Conservation (phyloP, 352 stramenopile species). For the Phytophthora litchii region DNA sequence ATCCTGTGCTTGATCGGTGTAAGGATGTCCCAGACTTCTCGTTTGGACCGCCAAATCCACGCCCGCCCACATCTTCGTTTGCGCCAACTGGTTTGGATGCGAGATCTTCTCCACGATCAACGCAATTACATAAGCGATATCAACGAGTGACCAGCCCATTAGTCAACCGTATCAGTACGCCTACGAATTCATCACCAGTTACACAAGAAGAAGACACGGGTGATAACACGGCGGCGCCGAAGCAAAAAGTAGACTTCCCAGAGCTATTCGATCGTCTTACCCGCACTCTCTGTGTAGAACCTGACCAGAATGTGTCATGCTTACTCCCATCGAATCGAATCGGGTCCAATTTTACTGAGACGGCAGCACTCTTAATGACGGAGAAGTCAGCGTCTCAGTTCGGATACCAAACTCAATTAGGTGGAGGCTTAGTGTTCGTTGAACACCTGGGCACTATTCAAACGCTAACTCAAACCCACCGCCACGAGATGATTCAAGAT, state of each 20-base stretch:
- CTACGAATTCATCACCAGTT: not conserved
- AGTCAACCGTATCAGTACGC: conserved; percentile 1
- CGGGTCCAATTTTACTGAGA: conserved; percentile 64
- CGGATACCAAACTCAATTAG: conserved; percentile 3
- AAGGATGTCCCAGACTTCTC: conserved; percentile 36
- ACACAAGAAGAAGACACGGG: not conserved
- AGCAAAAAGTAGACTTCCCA: conserved; percentile 8
- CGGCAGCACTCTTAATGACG: conserved; percentile 51
- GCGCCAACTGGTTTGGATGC: not conserved
- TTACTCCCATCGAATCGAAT: conserved; percentile 78
- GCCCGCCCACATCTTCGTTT: conserved; percentile 15
- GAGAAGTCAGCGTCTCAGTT: conserved; percentile 40
- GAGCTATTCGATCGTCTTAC: conserved; percentile 70
- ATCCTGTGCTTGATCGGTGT: conserved; percentile 37
- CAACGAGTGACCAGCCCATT: conserved; percentile 15
- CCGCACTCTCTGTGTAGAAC: conserved; percentile 76
- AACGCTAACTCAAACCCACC: not conserved
- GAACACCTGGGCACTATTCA: not conserved
- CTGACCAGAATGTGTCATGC: conserved; percentile 58
- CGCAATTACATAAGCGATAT: conserved; percentile 22
- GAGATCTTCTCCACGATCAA: conserved; percentile 22
- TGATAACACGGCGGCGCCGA: not conserved
- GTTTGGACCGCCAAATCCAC: conserved; percentile 32
- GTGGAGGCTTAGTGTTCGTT: conserved; percentile 21
- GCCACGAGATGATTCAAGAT: not conserved